These are phyloP conservation scores for Tylopilus balloui DNA, from an alignment of 768 basidiomycete genomes.

Conservation along the genomic window DNA sequence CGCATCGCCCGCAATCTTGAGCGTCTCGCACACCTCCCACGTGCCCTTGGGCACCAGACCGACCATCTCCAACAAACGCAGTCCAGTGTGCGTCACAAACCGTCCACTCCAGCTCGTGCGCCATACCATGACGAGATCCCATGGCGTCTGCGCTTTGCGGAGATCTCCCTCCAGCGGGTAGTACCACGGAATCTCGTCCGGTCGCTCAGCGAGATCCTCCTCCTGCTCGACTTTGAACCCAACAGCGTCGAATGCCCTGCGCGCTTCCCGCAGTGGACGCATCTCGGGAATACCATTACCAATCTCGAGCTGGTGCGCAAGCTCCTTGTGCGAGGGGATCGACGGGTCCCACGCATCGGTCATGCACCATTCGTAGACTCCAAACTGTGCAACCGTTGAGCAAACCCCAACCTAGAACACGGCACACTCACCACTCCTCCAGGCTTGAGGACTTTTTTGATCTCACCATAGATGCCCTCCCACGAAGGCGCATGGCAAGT, in stretches of 20 bases:
- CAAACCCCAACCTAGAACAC: background rate
- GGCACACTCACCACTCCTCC: slow-evolving; percentile 78
- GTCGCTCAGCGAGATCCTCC: slow-evolving; percentile 89
- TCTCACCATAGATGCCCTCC: slow-evolving; percentile 94
- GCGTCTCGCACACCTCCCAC: slow-evolving; percentile 78
- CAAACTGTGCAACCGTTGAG: slow-evolving; percentile 54
- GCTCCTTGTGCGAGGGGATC: slow-evolving; percentile 79
- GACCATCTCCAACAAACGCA: slow-evolving; percentile 72
- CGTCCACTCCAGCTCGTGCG: slow-evolving; percentile 86
- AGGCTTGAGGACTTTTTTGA: slow-evolving; percentile 90
- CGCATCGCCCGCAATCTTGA: slow-evolving; percentile 76
- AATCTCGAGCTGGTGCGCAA: slow-evolving; percentile 88
- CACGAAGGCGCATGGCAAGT: slow-evolving; percentile 94
- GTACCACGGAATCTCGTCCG: slow-evolving; percentile 83
- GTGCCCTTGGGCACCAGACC: slow-evolving; percentile 91
- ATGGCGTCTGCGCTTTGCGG: slow-evolving; percentile 84
- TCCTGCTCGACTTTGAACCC: slow-evolving; percentile 88
- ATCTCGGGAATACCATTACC: slow-evolving; percentile 98
- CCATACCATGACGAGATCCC: slow-evolving; percentile 88
- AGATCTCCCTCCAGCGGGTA: slow-evolving; percentile 96
- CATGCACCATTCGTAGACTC: slow-evolving; percentile 99
- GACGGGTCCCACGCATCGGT: slow-evolving; percentile 90
- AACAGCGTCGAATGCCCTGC: slow-evolving; percentile 73
- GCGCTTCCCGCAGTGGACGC: slow-evolving; percentile 68
- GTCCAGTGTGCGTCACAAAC: slow-evolving; percentile 74